Conservation (phyloP, 2,329 filamentous ascomycete species). For the Fusarium praegraminearum region DNA sequence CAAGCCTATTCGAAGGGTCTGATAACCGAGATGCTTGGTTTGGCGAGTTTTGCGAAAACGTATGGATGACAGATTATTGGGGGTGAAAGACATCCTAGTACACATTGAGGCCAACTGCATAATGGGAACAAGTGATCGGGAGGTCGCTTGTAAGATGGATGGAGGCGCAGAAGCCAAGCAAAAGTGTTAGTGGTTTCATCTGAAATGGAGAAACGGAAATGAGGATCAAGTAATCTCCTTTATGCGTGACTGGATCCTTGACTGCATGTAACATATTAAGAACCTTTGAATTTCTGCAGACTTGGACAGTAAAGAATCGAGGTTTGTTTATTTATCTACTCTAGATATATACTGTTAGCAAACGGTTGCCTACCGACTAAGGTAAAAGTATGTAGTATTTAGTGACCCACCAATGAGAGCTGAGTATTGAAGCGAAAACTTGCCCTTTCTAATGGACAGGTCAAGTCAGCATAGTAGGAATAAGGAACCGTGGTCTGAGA, state of each 20-base stretch:
- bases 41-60: constrained; percentile 29
- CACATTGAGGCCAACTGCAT: constrained; percentile 21
- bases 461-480: neutral
- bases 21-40: constrained; percentile 15
- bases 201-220: constrained; percentile 4
- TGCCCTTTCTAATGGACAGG: neutral
- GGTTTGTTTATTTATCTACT: neutral
- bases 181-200: constrained; percentile 20
- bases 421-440: neutral
- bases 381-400: neutral
- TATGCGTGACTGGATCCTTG: neutral
- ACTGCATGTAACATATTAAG: neutral
- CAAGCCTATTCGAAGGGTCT: constrained; percentile 26
- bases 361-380: neutral
- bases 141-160: neutral
- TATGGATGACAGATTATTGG: constrained; percentile 1
- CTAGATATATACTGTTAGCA: neutral
- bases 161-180: constrained; percentile 1
- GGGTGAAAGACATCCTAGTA: constrained; percentile 15
- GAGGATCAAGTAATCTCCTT: neutral
- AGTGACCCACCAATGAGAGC: constrained; percentile 25
- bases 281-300: neutral
- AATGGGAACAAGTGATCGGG: constrained; percentile 6
- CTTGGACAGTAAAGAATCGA: neutral
- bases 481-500: constrained; percentile 25